Evolutionary conservation across 116 monocot genomes (phyloP).

Genomic region (Posidonia oceanica): DNA sequence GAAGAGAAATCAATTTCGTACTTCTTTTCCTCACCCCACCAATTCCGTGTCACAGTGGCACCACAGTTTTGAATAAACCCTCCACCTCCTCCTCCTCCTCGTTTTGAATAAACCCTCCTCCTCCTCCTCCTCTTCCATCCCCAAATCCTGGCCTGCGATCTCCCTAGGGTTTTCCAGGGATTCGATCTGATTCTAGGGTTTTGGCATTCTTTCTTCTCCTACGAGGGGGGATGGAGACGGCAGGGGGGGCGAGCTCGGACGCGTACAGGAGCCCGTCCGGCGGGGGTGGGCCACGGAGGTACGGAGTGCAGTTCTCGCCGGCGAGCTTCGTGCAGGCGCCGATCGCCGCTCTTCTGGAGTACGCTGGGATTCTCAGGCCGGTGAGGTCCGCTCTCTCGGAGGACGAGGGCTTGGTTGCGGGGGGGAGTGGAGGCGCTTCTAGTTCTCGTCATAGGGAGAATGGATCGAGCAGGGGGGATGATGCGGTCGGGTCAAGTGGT

Average conservation of each 20-base stretch:
- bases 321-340: constrained; percentile 64
- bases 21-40: no score
- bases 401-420: constrained; percentile 16
- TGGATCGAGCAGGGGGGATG: constrained; percentile 4
- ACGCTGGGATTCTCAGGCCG: constrained; percentile 54
- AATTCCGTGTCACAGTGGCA: no score
- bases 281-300: constrained; percentile 8
- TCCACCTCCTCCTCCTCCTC: no score
- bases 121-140: no score
- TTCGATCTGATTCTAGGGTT: no score
- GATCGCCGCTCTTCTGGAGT: constrained; percentile 60
- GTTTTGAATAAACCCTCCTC: no score
- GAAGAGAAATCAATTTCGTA: no score
- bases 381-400: constrained; percentile 13
- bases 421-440: background rate
- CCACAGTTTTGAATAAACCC: no score
- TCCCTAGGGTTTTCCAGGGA: no score
- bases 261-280: constrained; percentile 10
- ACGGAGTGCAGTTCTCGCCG: constrained; percentile 43
- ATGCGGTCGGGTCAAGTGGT: background rate
- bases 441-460: constrained; percentile 1
- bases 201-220: no score
- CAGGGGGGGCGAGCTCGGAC: constrained; percentile 28
- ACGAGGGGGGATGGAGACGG: constrained; percentile 31
- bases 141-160: no score